Evolutionary conservation across 129 eudicot species (phyloP), one percentile per base, ranked within the genome.

Genomic region (Arctium lappa): DNA sequence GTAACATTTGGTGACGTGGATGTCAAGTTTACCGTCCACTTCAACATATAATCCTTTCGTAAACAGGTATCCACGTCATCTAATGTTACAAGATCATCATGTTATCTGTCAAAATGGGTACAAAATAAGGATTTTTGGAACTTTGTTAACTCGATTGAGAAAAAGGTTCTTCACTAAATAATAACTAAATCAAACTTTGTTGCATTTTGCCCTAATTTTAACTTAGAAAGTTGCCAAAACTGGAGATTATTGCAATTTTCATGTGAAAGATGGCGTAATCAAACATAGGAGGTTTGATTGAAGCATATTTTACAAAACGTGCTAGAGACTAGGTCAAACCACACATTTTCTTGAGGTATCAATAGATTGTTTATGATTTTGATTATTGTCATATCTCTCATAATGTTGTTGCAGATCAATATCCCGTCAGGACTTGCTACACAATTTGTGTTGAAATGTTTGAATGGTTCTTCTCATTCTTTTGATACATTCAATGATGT

Each of bases 381-480:
- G 38, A 72, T 72, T 7, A 50, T 46, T 77, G 9, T 77, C 72
- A 30, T 37, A 27, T 75, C 9, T 69, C 80, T 76, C 62, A 69
- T 81, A 32, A 68, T 53, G 78, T 30, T 60, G 62, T 89, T 86
- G 87, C 96, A 96, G 98, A 96, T 96, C 83, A 91, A 85, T 81
- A 91, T 93, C 79, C 98, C 98, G 42, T 44, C 91, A 2, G 98
- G 99, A 70, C 83, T 89, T 65, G 88, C 94, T 73, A 34, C 95
- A 32, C 98, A 96, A 79, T 93, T 96, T 83, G 97, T 91, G 82
- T 69, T 93, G 85, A 90, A 88, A 79, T 86, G 88, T 86, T 84
- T 92, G 1, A 88, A 90, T 88, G 99, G 99, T 69, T 90, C 98
- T 73, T 90, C 98, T 46, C 87, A 96, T 88, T 90, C 95, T 60